Conservation (phyloP, 306 rosid genomes). For the Cucumis hystrix region DNA sequence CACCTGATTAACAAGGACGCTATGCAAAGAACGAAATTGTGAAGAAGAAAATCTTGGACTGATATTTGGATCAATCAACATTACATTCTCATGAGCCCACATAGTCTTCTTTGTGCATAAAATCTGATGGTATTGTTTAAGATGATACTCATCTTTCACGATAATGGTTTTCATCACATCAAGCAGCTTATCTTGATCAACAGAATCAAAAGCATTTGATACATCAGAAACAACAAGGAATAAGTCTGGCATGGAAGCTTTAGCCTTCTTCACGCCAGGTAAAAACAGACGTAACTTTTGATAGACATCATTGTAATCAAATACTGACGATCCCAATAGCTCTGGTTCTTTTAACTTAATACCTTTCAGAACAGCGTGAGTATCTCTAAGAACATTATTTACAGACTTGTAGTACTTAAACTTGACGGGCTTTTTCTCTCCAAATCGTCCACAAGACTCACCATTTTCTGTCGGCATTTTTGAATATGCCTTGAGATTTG, state of each 20-base stretch:
- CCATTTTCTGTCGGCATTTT: slow-evolving; percentile 27
- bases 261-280: slow-evolving; percentile 28
- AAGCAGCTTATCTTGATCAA: slow-evolving; percentile 71
- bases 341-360: slow-evolving; percentile 45
- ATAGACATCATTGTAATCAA: slow-evolving; percentile 78
- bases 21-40: slow-evolving; percentile 18
- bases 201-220: slow-evolving; percentile 67
- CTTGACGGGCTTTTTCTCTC: slow-evolving; percentile 9
- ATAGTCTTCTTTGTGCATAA: slow-evolving; percentile 39
- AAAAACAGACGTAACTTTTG: slow-evolving; percentile 48
- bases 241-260: slow-evolving; percentile 22
- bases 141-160: slow-evolving; percentile 28
- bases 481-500: slow-evolving; percentile 69
- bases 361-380: slow-evolving; percentile 52
- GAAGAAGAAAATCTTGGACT: slow-evolving; percentile 19
- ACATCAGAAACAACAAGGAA: slow-evolving; percentile 74
- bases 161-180: slow-evolving; percentile 36
- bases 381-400: slow-evolving; percentile 52
- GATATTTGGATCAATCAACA: slow-evolving; percentile 21
- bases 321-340: slow-evolving; percentile 79
- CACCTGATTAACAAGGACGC: slow-evolving; percentile 61
- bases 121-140: slow-evolving; percentile 43
- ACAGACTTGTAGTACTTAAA: slow-evolving; percentile 44
- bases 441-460: slow-evolving; percentile 11
- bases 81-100: slow-evolving; percentile 48